Conservation (phyloP, 2,329 filamentous ascomycete genomes). For the Aspergillus sp. region DNA sequence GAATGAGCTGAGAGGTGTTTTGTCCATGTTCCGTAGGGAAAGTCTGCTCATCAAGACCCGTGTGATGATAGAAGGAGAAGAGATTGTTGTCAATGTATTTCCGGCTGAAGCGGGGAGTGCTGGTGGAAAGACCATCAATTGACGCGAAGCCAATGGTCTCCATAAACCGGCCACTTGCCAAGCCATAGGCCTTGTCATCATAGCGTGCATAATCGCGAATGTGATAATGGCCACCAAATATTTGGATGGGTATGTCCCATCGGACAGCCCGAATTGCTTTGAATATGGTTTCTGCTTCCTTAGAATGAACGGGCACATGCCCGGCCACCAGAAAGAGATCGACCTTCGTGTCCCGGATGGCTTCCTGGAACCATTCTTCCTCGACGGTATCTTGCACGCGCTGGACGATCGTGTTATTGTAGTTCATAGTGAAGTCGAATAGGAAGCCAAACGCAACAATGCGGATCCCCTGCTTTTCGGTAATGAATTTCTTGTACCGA, state of each 20-base stretch:
- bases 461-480: constrained; percentile 76
- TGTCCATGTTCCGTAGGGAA: constrained; percentile 72
- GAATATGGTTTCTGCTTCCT: constrained; percentile 72
- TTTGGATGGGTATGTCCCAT: constrained; percentile 77
- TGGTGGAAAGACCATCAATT: constrained; percentile 57
- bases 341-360: constrained; percentile 68
- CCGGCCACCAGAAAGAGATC: constrained; percentile 83
- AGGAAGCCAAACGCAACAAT: constrained; percentile 89
- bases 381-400: constrained; percentile 72
- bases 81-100: constrained; percentile 94
- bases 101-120: constrained; percentile 58
- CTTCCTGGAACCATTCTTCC: constrained; percentile 81
- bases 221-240: constrained; percentile 87
- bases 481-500: constrained; percentile 82
- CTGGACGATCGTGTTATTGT: constrained; percentile 82
- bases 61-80: constrained; percentile 75
- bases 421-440: constrained; percentile 86
- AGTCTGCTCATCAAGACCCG: constrained; percentile 59
- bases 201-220: constrained; percentile 78
- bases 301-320: constrained; percentile 74
- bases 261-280: constrained; percentile 68
- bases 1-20: constrained; percentile 64
- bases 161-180: constrained; percentile 87
- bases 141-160: constrained; percentile 95
- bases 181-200: constrained; percentile 67